Percentiles rank a stretch among this genome's conserved stretches.
phyloP scores from a whole-genome alignment of 805 yeast genomes.

The Maudiozyma pseudohumilis region DNA sequence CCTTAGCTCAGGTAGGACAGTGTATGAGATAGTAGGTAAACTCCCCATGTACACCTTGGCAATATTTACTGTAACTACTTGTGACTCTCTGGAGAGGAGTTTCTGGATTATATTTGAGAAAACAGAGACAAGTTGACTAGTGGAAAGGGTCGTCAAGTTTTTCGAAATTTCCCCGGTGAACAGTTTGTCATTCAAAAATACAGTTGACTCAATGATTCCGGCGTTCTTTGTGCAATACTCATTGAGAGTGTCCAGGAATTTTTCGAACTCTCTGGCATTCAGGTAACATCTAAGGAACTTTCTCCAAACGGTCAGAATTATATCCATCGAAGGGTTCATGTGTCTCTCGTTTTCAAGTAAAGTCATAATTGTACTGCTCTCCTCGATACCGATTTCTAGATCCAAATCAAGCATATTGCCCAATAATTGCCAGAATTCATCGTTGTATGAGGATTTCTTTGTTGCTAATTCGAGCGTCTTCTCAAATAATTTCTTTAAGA shows the following conservation, averaged over 20 bases:
- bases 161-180: constrained; percentile 33
- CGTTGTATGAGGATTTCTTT: background rate
- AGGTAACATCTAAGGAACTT: constrained; percentile 38
- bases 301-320: constrained; percentile 14
- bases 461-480: constrained; percentile 8
- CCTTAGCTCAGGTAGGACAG: constrained; percentile 18
- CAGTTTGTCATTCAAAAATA: constrained; percentile 19
- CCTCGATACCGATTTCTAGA: constrained; percentile 46
- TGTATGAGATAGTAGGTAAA: constrained; percentile 28
- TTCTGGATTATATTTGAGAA: constrained; percentile 15
- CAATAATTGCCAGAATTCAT: constrained; percentile 38
- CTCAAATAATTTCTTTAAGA: constrained; percentile 30
- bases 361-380: constrained; percentile 18
- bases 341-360: constrained; percentile 8
- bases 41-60: constrained; percentile 34
- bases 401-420: constrained; percentile 42
- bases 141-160: constrained; percentile 37
- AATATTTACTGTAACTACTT: constrained; percentile 12
- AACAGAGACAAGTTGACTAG: constrained; percentile 32
- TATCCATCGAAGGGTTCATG: constrained; percentile 2
- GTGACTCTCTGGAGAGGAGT: constrained; percentile 5
- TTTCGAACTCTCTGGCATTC: constrained; percentile 47
- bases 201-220: background rate
- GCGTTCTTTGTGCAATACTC: constrained; percentile 9
- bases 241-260: constrained; percentile 42